phyloP scores from a whole-genome alignment of 345 rosid genomes.

The Litchi chinensis region DNA sequence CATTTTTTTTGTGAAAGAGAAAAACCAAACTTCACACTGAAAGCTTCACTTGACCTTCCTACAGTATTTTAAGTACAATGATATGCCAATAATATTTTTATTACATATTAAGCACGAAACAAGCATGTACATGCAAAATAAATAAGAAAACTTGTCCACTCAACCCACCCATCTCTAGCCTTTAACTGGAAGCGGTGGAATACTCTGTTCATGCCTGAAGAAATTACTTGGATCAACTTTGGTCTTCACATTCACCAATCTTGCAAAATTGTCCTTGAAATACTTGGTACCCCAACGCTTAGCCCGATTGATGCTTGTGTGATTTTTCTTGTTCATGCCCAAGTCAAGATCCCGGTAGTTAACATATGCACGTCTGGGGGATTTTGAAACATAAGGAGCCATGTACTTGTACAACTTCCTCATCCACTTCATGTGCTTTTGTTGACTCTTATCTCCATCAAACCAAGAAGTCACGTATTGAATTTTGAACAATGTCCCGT shows the following conservation, averaged over 20 bases:
- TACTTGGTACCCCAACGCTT: constrained; percentile 19
- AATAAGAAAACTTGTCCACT: neutral
- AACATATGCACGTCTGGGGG: constrained; percentile 32
- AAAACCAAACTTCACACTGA: too few relatives aligned
- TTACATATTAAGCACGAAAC: neutral
- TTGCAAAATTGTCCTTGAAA: constrained; percentile 19
- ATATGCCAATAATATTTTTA: too few relatives aligned
- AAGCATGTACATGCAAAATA: neutral
- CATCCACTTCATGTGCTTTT: constrained; percentile 15
- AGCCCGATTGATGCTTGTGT: neutral
- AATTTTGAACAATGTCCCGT: constrained; percentile 24
- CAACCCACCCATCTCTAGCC: neutral
- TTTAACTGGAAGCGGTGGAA: constrained; percentile 16
- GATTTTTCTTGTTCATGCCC: neutral
- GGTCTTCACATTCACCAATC: constrained; percentile 18
- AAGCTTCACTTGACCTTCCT: neutral
- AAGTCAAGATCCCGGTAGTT: constrained; percentile 30
- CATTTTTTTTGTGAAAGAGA: neutral
- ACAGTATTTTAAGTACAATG: too few relatives aligned
- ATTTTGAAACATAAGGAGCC: constrained; percentile 28
- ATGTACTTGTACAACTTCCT: constrained; percentile 20
- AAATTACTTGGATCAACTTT: constrained; percentile 20
- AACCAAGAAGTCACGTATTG: constrained; percentile 23
- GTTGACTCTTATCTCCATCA: constrained; percentile 9
- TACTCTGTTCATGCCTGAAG: constrained; percentile 29